A percentile compares a stretch with the other conserved stretches of the same genome.
phyloP scores from a whole-genome alignment of 495 filamentous ascomycete species.

The Xylaria cubensis region DNA sequence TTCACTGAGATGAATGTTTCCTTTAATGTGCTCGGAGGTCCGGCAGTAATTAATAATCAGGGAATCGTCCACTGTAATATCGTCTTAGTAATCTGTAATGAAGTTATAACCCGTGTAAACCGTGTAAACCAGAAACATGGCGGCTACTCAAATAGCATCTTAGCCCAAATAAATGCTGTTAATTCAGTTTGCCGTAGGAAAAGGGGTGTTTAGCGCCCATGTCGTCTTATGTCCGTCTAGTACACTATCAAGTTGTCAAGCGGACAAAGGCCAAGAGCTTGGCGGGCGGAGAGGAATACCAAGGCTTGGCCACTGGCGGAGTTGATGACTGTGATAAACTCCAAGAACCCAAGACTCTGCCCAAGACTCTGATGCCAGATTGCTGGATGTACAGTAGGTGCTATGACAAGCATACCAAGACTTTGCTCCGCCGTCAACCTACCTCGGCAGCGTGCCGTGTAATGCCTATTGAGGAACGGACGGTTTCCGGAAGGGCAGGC shows the following conservation, averaged over 20 bases:
- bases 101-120: neutral
- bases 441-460: neutral
- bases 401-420: slow-evolving; percentile 10
- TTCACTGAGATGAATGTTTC: neutral
- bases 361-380: slow-evolving; percentile 23
- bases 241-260: slow-evolving; percentile 19
- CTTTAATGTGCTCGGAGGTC: neutral
- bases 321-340: slow-evolving; percentile 22
- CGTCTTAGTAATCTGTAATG: neutral
- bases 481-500: neutral
- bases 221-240: neutral
- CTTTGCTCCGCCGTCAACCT: neutral
- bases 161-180: neutral
- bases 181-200: neutral
- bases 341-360: slow-evolving; percentile 17
- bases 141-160: neutral
- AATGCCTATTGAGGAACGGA: slow-evolving; percentile 9
- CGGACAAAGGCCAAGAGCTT: slow-evolving; percentile 39
- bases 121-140: neutral
- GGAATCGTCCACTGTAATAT: neutral
- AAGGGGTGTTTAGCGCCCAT: neutral
- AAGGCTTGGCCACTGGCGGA: slow-evolving; percentile 45
- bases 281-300: slow-evolving; percentile 47
- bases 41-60: neutral
- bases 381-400: slow-evolving; percentile 3